A percentile compares a stretch with the other conserved stretches of the same genome.
Conservation (phyloP, 257 asterid species). For the Nicotiana tabacum region DNA sequence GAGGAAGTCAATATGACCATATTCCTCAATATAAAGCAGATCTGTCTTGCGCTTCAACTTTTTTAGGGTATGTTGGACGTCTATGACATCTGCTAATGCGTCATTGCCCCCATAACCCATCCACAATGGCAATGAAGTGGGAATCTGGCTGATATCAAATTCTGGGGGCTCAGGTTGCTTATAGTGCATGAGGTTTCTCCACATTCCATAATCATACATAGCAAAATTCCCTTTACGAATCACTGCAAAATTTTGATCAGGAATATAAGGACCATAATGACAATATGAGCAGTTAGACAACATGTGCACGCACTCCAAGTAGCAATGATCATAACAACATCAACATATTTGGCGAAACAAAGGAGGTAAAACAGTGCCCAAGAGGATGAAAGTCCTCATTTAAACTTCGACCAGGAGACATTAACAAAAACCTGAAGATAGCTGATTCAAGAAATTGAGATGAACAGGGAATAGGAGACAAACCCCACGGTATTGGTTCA, state of each 20-base stretch:
- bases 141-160: constrained; percentile 65
- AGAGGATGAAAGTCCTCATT: not conserved
- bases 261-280: constrained; percentile 6
- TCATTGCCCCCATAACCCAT: constrained; percentile 91
- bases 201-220: constrained; percentile 75
- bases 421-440: not conserved
- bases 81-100: constrained; percentile 72
- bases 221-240: constrained; percentile 82
- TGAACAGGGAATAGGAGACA: constrained; percentile 2
- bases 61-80: constrained; percentile 60
- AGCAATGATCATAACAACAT: not conserved
- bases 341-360: not conserved
- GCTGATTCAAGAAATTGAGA: not conserved
- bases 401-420: not conserved
- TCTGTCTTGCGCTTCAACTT: constrained; percentile 58
- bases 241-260: constrained; percentile 49
- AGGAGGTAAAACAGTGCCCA: not conserved
- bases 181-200: constrained; percentile 61
- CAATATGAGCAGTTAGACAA: not conserved
- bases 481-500: not conserved
- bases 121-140: constrained; percentile 79
- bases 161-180: constrained; percentile 62
- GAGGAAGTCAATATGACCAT: constrained; percentile 90
- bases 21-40: constrained; percentile 73
- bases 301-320: not conserved